These are phyloP conservation scores for Salix suchowensis DNA, from an alignment of 345 rosid genomes.

Conservation along the genomic window DNA sequence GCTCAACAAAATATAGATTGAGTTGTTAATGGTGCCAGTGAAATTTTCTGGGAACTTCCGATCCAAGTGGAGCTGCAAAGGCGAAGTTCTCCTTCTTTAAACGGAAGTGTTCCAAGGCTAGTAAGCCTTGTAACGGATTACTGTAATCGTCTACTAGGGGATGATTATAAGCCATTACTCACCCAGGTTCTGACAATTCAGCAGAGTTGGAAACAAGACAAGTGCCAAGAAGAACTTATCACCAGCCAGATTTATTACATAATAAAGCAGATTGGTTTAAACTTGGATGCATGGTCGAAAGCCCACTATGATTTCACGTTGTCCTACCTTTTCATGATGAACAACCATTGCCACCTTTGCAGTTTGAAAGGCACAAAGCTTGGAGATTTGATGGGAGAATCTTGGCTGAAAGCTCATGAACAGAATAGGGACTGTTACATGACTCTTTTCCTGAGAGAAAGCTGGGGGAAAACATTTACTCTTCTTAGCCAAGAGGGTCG, in stretches of 20 bases:
- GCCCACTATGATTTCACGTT: slow-evolving; percentile 33
- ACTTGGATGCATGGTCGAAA: slow-evolving; percentile 73
- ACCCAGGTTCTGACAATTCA: slow-evolving; percentile 50
- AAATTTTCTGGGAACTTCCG: slow-evolving; percentile 72
- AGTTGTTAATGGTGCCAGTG: slow-evolving; percentile 53
- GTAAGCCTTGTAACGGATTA: slow-evolving; percentile 62
- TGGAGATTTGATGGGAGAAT: slow-evolving; percentile 75
- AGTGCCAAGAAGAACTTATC: slow-evolving; percentile 43
- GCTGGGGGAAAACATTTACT: slow-evolving; percentile 51
- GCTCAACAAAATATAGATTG: no score
- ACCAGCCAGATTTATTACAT: slow-evolving; percentile 44
- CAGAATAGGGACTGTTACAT: slow-evolving; percentile 64
- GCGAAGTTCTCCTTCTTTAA: slow-evolving; percentile 43
- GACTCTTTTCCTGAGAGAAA: slow-evolving; percentile 52
- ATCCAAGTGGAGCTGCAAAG: slow-evolving; percentile 63
- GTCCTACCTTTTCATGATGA: slow-evolving; percentile 83
- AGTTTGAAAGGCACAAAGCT: slow-evolving; percentile 50
- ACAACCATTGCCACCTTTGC: slow-evolving; percentile 64
- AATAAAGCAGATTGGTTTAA: slow-evolving; percentile 55
- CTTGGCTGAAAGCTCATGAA: slow-evolving; percentile 66
- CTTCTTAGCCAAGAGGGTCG: slow-evolving; percentile 27
- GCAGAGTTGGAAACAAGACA: slow-evolving; percentile 61
- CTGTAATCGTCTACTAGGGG: slow-evolving; percentile 56
- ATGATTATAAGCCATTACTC: slow-evolving; percentile 47
- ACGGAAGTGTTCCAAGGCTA: slow-evolving; percentile 56